Evolutionary conservation across 2,329 filamentous ascomycete genomes (phyloP), one percentile per base, ranked within the genome.

Genomic region (Fusarium globosum): DNA sequence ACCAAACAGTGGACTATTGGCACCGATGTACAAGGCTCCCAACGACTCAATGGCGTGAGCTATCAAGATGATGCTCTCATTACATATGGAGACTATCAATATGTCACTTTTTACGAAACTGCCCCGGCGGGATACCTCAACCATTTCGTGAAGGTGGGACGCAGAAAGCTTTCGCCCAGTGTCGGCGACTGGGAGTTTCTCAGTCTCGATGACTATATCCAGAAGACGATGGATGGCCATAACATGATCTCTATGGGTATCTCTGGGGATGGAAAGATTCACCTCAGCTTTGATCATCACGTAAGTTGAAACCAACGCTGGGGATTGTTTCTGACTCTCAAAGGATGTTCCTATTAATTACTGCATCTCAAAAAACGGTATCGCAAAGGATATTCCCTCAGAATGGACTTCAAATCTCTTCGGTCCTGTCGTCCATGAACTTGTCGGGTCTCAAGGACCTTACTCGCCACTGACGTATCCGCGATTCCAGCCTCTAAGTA

Each of bases 221-320:
- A 74, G 21, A 74, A 60, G 18, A 74, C 71, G 1, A 74, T 74
- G 68, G 71, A 74, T 13, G 71, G 71, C 1, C 71, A 74, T 1
- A 74, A 74, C 2, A 74, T 74, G 71, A 74, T 74, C 1, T 74
- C 71, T 2, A 74, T 74, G 71, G 71, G 71, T 1, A 74, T 74
- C 20, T 74, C 71, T 11, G 71, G 68, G 0, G 71, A 74, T 30
- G 71, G 71, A 2, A 74, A 69, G 15, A 74, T 74, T 10, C 71
- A 74, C 42, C 57, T 74, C 4, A 74, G 71, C 7, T 74, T 74
- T 39, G 71, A 74, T 46, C 71, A 74, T 3, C 71, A 74, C 5
- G 71, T 69, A 12, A 65, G 71, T 59, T 18, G 3, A 8, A 3
- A 16, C 6, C 2, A 18, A 15, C 2, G 2, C 4, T 1, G 7